These are phyloP conservation scores for Nicotiana tomentosiformis DNA, from an alignment of 257 asterid genomes.

Conservation along the genomic window DNA sequence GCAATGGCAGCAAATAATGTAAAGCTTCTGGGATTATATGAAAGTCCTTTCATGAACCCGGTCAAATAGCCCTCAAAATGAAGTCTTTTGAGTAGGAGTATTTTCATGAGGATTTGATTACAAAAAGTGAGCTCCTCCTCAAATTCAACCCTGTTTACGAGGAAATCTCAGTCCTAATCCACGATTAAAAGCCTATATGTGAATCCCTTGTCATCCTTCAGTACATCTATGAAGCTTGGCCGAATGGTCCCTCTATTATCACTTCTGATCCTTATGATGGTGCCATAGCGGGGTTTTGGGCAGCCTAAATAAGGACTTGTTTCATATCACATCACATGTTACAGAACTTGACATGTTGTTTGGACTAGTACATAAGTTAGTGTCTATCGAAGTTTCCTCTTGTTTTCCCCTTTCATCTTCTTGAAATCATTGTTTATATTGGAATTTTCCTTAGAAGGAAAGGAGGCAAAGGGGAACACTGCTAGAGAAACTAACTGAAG, in stretches of 20 bases:
- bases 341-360: not conserved
- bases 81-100: conserved; percentile 18
- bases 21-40: conserved; percentile 10
- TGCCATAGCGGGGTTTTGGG: conserved; percentile 32
- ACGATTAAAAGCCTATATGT: conserved; percentile 18
- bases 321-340: too few species aligned
- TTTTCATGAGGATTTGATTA: not conserved
- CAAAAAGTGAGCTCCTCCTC: conserved; percentile 31
- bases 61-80: conserved; percentile 30
- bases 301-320: not conserved
- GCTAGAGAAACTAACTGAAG: conserved; percentile 22
- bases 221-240: conserved; percentile 35
- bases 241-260: conserved; percentile 19
- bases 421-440: not conserved
- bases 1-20: not conserved
- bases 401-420: not conserved
- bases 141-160: not conserved
- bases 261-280: conserved; percentile 31
- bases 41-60: conserved; percentile 13
- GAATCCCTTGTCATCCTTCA: conserved; percentile 29
- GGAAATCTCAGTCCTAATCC: conserved; percentile 31
- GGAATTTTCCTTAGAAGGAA: conserved; percentile 1
- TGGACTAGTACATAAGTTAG: not conserved
- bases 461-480: conserved; percentile 15
- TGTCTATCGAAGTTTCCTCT: not conserved